Evolutionary conservation across 768 basidiomycete genomes (phyloP).

Genomic region (Boletus pseudopeckii): DNA sequence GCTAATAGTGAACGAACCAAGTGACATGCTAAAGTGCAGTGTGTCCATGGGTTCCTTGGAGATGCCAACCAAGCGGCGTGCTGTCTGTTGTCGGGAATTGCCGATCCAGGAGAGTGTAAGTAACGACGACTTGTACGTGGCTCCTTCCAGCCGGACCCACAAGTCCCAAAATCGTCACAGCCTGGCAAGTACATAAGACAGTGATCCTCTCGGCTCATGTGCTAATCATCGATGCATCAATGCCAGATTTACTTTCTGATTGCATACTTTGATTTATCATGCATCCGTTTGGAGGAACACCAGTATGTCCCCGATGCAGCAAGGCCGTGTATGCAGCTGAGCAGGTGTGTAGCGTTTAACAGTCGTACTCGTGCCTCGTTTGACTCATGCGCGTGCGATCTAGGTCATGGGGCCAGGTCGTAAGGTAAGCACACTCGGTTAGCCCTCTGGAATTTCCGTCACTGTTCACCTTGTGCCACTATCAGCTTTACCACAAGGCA

Average conservation of each 20-base stretch:
- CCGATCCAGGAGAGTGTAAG: conserved; percentile 1
- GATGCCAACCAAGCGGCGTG: background rate
- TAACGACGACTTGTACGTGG: background rate
- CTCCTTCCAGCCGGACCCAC: background rate
- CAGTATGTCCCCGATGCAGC: conserved; percentile 68
- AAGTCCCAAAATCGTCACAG: background rate
- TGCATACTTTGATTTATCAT: conserved; percentile 34
- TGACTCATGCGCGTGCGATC: conserved; percentile 10
- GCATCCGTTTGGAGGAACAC: conserved; percentile 71
- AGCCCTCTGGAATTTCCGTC: background rate
- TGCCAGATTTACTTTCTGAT: background rate
- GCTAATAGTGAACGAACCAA: background rate
- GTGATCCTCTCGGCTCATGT: background rate
- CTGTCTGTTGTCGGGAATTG: conserved; percentile 9
- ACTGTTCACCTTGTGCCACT: conserved; percentile 2
- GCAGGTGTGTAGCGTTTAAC: conserved; percentile 48
- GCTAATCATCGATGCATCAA: conserved; percentile 3
- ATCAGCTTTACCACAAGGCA: conserved; percentile 78
- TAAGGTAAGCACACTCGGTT: conserved; percentile 52
- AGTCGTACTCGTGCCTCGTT: background rate
- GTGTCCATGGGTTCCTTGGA: background rate
- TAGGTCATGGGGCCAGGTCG: conserved; percentile 85
- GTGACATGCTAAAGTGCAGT: background rate
- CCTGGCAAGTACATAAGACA: conserved; percentile 11
- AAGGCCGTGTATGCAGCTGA: conserved; percentile 86